Evolutionary conservation across 225 moss, liverwort and hornwort genomes (phyloP), one percentile per base, ranked within the genome.

Genomic region (Lunularia cruciata): DNA sequence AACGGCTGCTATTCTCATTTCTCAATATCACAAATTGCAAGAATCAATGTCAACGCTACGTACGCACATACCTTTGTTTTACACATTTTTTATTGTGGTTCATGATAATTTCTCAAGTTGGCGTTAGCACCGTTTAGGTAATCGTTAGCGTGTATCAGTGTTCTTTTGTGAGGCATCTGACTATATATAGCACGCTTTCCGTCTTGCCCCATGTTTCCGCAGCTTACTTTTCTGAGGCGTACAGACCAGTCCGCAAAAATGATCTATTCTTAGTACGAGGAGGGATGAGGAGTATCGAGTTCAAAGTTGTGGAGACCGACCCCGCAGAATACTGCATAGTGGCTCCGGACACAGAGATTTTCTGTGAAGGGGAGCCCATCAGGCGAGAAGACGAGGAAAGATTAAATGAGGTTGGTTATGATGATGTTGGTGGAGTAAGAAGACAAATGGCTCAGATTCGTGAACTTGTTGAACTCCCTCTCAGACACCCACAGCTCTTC

Each of bases 341-440:
- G 16, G 95, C 91, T 38, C 89, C 92, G 2, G 89, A 95, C 48
- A 95, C 95, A 0, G 88, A 95, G 27, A 89, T 95, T 13, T 95
- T 89, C 37, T 95, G 95, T 78, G 92, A 95, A 65, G 95, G 95
- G 63, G 95, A 95, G 69, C 88, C 92, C 12, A 60, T 95, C 68
- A 84, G 91, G 61, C 87, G 94, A 34, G 94, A 95, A 70, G 94
- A 95, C 56, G 94, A 95, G 78, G 94, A 95, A 47, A 68, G 91
- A 40, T 51, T 95, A 25, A 89, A 95, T 66, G 91, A 95, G 65
- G 89, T 95, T 38, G 94, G 91, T 3, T 95, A 95, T 23, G 95
- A 95, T 67, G 95, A 95, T 58, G 95, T 95, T 48, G 95, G 95
- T 71, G 95, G 95, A 70, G 95, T 95, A 6, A 76, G 95, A 7